A percentile compares a stretch with the other conserved stretches of the same genome.
These are phyloP conservation scores for Millerozyma miso DNA, from an alignment of 805 yeast genomes.

Conservation along the genomic window DNA sequence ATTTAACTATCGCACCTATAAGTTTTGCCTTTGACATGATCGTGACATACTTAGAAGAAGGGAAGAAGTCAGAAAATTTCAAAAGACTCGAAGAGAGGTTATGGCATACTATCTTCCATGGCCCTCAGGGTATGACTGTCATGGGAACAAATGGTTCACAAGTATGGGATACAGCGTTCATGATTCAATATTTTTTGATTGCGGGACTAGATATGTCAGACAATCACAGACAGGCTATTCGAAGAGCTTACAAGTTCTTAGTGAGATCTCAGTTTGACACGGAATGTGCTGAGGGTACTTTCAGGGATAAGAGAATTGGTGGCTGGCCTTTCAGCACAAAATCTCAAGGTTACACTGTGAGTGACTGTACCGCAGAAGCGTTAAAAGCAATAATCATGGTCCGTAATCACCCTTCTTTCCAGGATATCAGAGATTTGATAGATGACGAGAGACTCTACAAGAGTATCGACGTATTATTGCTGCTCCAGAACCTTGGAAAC, in stretches of 20 bases:
- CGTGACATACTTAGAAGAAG: constrained; percentile 68
- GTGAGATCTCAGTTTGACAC: constrained; percentile 81
- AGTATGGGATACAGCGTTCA: constrained; percentile 94
- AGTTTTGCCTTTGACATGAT: constrained; percentile 80
- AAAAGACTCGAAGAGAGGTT: constrained; percentile 52
- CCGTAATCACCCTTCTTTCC: constrained; percentile 54
- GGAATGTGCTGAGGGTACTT: constrained; percentile 72
- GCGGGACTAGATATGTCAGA: constrained; percentile 75
- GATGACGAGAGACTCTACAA: constrained; percentile 50
- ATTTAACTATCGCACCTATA: constrained; percentile 89
- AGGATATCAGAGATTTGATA: constrained; percentile 48
- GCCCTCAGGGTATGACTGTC: constrained; percentile 85
- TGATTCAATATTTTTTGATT: constrained; percentile 73
- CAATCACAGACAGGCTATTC: constrained; percentile 60
- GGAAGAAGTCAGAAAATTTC: constrained; percentile 60
- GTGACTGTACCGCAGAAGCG: constrained; percentile 97
- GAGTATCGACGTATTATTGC: constrained; percentile 72
- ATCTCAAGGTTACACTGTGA: constrained; percentile 92
- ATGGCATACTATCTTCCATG: constrained; percentile 76
- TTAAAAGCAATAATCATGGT: constrained; percentile 93
- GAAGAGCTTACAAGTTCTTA: constrained; percentile 65
- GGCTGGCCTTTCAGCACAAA: constrained; percentile 97
- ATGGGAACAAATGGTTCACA: constrained; percentile 98
- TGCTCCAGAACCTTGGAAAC: constrained; percentile 72
- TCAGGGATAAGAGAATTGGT: constrained; percentile 78